A percentile compares a stretch with the other conserved stretches of the same genome.
These are phyloP conservation scores for Ambrosia hybrid DNA, from an alignment of 140 eudicot genomes.

Conservation along the genomic window DNA sequence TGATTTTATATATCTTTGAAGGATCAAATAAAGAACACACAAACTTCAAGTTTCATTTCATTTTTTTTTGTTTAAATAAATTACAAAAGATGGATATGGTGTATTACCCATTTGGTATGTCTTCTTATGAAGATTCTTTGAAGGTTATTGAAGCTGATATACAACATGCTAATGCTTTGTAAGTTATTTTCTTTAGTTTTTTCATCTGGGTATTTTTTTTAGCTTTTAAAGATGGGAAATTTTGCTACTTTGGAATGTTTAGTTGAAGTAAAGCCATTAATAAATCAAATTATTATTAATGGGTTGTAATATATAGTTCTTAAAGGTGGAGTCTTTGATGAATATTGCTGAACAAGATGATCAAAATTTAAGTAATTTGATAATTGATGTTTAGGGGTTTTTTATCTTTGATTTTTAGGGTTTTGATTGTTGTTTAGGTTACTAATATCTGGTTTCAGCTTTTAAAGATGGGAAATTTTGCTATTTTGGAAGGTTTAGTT, in stretches of 20 bases:
- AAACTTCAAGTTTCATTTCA: neutral
- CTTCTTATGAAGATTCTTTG: slow-evolving; percentile 69
- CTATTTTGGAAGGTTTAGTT: neutral
- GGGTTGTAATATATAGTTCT: slow-evolving; percentile 7
- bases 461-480: slow-evolving; percentile 16
- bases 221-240: neutral
- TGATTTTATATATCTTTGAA: slow-evolving; percentile 11
- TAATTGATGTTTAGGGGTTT: too few species aligned
- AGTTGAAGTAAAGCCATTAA: neutral
- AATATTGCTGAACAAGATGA: slow-evolving; percentile 9
- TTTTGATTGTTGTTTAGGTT: slow-evolving; percentile 6
- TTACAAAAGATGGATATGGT: slow-evolving; percentile 62
- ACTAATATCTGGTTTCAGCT: neutral
- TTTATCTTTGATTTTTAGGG: neutral
- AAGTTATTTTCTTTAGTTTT: slow-evolving; percentile 27
- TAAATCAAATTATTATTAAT: neutral
- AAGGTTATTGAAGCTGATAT: slow-evolving; percentile 80
- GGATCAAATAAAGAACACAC: slow-evolving; percentile 21
- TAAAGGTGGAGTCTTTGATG: slow-evolving; percentile 22
- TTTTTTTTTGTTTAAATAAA: neutral
- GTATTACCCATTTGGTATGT: slow-evolving; percentile 70
- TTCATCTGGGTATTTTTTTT: neutral
- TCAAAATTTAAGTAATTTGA: slow-evolving; percentile 2
- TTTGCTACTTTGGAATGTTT: slow-evolving; percentile 1
- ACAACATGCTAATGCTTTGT: slow-evolving; percentile 87